Base-by-base conservation (phyloP, 352 stramenopile genomes). In the Pythium dissotocum region DNA sequence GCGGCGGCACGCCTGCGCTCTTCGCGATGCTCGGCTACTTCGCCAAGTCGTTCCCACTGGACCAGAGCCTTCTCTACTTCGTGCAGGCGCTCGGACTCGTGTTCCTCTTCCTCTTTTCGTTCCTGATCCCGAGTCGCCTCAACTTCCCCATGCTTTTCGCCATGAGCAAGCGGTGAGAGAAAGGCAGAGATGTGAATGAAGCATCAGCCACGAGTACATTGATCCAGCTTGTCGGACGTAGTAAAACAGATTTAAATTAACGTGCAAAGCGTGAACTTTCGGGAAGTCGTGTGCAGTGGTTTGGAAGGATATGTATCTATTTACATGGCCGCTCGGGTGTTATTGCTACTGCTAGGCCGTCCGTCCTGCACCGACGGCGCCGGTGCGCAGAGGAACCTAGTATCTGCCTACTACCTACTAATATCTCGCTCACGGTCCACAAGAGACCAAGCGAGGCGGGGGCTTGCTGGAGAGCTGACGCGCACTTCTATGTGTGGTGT, bases 101-200 rank as follows among this genome's bases (percentile, higher is more conserved):
- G 14, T 90, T 91, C 61, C 67, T 94, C 36, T 78, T 94, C 5
- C 70, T 92, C 38, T 91, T 94, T 62, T 90, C 86, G 9, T 85
- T 90, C 36, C 71, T 87, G 30, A 91, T 94, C 58, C 86, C 86
- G 3, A 91, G 79, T 40, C 80, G 86, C 44, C 79, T 94, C 77
- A 94, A 94, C 55, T 94, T 94, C 48, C 86, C 86, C 4, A 76
- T 90, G 73, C 73, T 94, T 9, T 91, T 94, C 53, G 80, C 80
- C 56, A 90, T 91, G 84, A 84, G 79, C 10, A 93, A 93, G 68
- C 72, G 85, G 71, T 93, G 68, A 88, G 21, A 24, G 21, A 24
- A 24, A 24, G 21, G 21, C 21, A 24, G 21, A 24, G 35, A 42
- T 42, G 56, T n/a, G 24, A 42, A 61, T 32, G 24, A 68, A 53